Base-by-base conservation (phyloP, 1,284 basidiomycete species). In the Cryptococcus sp. region DNA sequence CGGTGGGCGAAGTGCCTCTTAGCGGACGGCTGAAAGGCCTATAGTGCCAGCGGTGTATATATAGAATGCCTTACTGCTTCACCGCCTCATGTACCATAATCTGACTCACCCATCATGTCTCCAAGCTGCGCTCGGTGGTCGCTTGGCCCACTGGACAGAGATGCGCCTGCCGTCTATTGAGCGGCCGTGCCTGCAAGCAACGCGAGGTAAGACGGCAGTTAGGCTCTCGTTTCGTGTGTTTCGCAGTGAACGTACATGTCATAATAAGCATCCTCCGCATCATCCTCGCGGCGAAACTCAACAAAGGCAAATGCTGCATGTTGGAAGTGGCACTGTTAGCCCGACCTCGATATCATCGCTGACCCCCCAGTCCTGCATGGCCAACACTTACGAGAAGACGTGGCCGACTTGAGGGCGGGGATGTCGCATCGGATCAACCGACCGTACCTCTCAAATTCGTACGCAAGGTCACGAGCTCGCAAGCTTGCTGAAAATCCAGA, bases 81-180 rank as follows among this genome's bases (percentile, higher is more conserved):
- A 9, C 28, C 9, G 28, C 28, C 28, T 33, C 28, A 33, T 33
- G 28, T 33, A 33, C 28, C 28, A 47, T 3, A 24, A 24, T 24
- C 2, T 38, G 16, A 64, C 71, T 65, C 54, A 75, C 72, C 72
- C 72, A 48, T 90, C 88, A 65, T 86, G 86, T 60, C 89, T 86
- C 89, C 89, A 92, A 33, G 89, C 86, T 12, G 88, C 84, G 43
- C 88, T 90, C 4, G 89, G 89, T 46, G 90, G 89, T 66, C 88
- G 89, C 76, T 91, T 91, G 54, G 90, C 90, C 90, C 90, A 93
- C 87, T 93, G 67, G 1, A 92, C 88, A 70, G 88, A 87, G 76
- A 92, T 77, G 28, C 88, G 85, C 53, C 83, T 82, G 23, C 89
- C 89, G 75, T 93, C 89, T 71, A 93, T 89, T 69, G 82, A 79